A percentile compares a stretch with the other conserved stretches of the same genome.
Evolutionary conservation across 2,329 filamentous ascomycete genomes (phyloP).

Genomic region (Pseudogymnoascus sp.): DNA sequence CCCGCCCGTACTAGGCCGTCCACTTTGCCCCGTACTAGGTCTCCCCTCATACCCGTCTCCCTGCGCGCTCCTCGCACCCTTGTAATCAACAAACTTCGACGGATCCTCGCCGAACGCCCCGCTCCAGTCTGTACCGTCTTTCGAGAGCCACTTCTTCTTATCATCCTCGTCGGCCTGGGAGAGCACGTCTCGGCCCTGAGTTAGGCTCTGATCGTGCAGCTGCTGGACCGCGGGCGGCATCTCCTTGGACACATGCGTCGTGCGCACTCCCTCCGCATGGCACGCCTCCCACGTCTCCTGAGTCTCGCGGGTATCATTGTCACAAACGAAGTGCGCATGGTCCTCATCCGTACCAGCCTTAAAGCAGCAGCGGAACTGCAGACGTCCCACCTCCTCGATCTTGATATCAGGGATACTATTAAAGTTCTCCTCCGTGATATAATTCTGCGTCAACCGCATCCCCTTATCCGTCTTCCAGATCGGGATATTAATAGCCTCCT

Average conservation of each 20-base stretch:
- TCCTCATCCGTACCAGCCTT: conserved; percentile 84
- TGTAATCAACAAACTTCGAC: conserved; percentile 23
- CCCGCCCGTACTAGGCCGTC: background rate
- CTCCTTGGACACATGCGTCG: conserved; percentile 60
- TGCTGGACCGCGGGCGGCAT: conserved; percentile 63
- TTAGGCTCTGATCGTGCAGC: conserved; percentile 73
- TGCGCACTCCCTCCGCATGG: conserved; percentile 74
- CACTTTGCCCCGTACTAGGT: background rate
- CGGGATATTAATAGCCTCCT: conserved; percentile 71
- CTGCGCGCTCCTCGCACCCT: conserved; percentile 22
- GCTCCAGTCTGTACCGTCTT: conserved; percentile 77
- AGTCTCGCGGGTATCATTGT: conserved; percentile 85
- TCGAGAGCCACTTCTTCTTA: conserved; percentile 67
- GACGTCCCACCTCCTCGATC: conserved; percentile 68
- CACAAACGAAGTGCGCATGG: conserved; percentile 72
- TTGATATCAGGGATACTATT: conserved; percentile 62
- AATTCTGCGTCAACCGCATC: conserved; percentile 77
- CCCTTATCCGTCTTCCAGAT: conserved; percentile 78
- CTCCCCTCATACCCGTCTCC: background rate
- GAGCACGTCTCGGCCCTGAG: conserved; percentile 71
- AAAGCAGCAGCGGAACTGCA: conserved; percentile 74
- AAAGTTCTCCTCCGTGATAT: conserved; percentile 74
- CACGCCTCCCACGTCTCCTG: conserved; percentile 94
- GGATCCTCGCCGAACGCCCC: conserved; percentile 79
- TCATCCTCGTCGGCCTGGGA: conserved; percentile 63